phyloP scores from a whole-genome alignment of 208 protist genomes.

The Spongospora subterranea region DNA sequence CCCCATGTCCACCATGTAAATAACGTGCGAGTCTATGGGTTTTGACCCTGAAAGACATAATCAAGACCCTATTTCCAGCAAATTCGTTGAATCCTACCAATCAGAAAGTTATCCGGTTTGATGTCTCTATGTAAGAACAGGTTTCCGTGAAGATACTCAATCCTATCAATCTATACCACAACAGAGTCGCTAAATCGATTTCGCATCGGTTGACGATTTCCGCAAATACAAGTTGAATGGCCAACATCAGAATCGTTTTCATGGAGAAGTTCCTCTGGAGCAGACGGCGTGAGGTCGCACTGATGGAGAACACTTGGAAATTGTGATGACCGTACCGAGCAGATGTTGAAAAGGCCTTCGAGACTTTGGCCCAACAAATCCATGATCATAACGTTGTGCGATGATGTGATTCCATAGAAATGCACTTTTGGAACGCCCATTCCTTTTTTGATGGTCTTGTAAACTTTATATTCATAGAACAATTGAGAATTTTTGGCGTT shows the following conservation, averaged over 20 bases:
- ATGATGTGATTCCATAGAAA: slow-evolving; percentile 91
- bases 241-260: slow-evolving; percentile 98
- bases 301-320: neutral
- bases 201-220: too few species aligned
- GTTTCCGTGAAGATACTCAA: slow-evolving; percentile 95
- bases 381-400: slow-evolving; percentile 98
- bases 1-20: slow-evolving; percentile 74
- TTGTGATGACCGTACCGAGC: slow-evolving; percentile 70
- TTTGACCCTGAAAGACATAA: neutral
- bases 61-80: neutral
- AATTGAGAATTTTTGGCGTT: slow-evolving; percentile 91
- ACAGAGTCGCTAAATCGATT: neutral
- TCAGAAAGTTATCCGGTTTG: slow-evolving; percentile 98
- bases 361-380: slow-evolving; percentile 96
- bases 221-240: slow-evolving; percentile 91
- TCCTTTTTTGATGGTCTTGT: slow-evolving; percentile 82
- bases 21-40: slow-evolving; percentile 43
- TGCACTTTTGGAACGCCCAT: slow-evolving; percentile 91
- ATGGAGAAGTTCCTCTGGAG: slow-evolving; percentile 15
- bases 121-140: slow-evolving; percentile 96
- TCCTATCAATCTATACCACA: slow-evolving; percentile 69
- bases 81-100: slow-evolving; percentile 86
- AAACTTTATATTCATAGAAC: slow-evolving; percentile 94
- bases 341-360: slow-evolving; percentile 96
- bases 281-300: neutral